Conservation (phyloP, 1,284 basidiomycete genomes). For the Phylloporus sp. region DNA sequence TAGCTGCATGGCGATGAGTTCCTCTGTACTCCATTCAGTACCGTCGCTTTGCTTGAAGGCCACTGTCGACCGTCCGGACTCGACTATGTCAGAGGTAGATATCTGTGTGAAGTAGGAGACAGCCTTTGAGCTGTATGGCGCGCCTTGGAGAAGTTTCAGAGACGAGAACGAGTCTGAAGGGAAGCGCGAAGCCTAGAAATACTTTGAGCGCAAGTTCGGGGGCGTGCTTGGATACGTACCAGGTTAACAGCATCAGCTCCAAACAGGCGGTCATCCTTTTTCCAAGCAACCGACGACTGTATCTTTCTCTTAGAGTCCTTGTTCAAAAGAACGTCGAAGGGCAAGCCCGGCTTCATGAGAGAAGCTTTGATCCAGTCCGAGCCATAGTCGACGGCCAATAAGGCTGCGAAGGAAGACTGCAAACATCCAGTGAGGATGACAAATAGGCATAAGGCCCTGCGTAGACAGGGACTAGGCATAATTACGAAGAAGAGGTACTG, state of each 20-base stretch:
- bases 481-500: constrained; percentile 12
- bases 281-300: constrained; percentile 87
- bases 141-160: constrained; percentile 87
- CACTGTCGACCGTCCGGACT: constrained; percentile 66
- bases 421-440: constrained; percentile 28
- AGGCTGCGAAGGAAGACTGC: constrained; percentile 45
- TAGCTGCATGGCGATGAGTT: constrained; percentile 94
- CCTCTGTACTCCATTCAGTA: constrained; percentile 84
- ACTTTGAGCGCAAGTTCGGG: constrained; percentile 7
- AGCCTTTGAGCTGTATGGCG: constrained; percentile 63
- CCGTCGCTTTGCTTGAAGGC: constrained; percentile 59
- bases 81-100: constrained; percentile 59
- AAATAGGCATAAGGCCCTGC: constrained; percentile 33
- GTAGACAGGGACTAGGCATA: constrained; percentile 32
- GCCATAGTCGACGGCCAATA: constrained; percentile 96
- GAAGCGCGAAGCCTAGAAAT: constrained; percentile 81
- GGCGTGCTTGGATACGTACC: constrained; percentile 52
- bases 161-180: constrained; percentile 88
- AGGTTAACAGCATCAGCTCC: constrained; percentile 87
- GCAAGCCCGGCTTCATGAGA: constrained; percentile 93
- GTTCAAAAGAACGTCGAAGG: constrained; percentile 96
- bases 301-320: constrained; percentile 98
- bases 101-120: constrained; percentile 71
- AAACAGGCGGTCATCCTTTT: constrained; percentile 86
- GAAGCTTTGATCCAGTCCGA: constrained; percentile 96